Evolutionary conservation across 805 yeast species (phyloP).

Genomic region (Kockiozyma suomiensis): DNA sequence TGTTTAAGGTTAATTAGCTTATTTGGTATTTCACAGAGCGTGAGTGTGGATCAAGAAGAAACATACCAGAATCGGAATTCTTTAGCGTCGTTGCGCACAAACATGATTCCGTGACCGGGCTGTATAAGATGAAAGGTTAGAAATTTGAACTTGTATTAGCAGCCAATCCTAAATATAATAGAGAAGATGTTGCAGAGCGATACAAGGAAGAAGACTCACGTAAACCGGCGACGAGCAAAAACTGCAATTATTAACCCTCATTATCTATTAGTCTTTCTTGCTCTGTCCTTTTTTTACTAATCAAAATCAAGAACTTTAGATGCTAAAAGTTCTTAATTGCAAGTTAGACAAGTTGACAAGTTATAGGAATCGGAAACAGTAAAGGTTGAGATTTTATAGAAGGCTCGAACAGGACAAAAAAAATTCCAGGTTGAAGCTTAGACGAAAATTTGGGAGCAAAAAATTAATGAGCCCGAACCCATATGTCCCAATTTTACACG

Average conservation of each 20-base stretch:
- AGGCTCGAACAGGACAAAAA: background rate
- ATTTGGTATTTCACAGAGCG: too few species aligned
- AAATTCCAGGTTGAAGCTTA: background rate
- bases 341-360: too few species aligned
- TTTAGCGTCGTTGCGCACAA: constrained; percentile 97
- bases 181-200: background rate
- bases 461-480: background rate
- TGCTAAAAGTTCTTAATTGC: too few species aligned
- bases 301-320: too few species aligned
- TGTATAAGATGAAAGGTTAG: constrained; percentile 8
- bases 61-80: constrained; percentile 83
- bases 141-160: too few species aligned
- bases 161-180: background rate
- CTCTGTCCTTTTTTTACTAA: background rate
- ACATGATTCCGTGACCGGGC: constrained; percentile 74
- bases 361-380: background rate
- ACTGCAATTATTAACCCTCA: constrained; percentile 91
- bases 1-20: background rate
- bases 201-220: constrained; percentile 40
- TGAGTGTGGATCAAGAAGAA: background rate
- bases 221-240: constrained; percentile 97
- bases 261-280: constrained; percentile 37
- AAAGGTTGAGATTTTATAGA: background rate
- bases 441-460: constrained; percentile 3
- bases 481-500: background rate